A percentile compares a stretch with the other conserved stretches of the same genome.
These are phyloP conservation scores for Eucalyptus brandiana DNA, from an alignment of 345 rosid genomes.

Conservation along the genomic window DNA sequence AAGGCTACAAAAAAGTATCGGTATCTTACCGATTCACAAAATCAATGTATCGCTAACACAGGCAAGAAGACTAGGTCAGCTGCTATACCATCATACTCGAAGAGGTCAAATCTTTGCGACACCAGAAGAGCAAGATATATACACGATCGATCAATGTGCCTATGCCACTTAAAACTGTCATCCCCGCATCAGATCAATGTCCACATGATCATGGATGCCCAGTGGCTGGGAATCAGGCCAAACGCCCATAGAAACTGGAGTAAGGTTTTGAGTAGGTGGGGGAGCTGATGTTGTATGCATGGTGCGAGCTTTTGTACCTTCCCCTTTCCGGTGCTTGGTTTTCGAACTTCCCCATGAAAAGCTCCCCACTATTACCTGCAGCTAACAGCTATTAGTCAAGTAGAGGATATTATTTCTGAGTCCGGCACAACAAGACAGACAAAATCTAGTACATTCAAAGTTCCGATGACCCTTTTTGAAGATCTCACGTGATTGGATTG, in stretches of 20 bases:
- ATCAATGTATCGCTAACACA: background rate
- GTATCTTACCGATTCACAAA: background rate
- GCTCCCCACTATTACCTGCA: conserved; percentile 91
- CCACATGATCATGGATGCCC: conserved; percentile 65
- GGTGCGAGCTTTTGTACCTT: conserved; percentile 19
- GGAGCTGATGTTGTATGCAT: background rate
- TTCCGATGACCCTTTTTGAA: background rate
- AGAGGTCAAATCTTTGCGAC: background rate
- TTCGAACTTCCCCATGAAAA: conserved; percentile 76
- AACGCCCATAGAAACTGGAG: conserved; percentile 41
- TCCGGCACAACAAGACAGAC: background rate
- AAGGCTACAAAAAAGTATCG: background rate
- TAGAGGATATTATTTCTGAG: background rate
- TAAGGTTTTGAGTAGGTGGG: conserved; percentile 48
- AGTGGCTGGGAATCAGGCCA: conserved; percentile 71
- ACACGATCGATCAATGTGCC: conserved; percentile 4
- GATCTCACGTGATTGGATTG: background rate
- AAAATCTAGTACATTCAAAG: background rate
- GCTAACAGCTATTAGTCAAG: background rate
- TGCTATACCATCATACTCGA: background rate
- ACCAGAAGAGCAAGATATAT: conserved; percentile 13
- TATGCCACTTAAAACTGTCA: conserved; percentile 8
- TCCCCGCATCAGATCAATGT: conserved; percentile 92
- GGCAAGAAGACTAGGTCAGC: background rate
- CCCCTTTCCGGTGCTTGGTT: conserved; percentile 58